Conservation (phyloP, 495 filamentous ascomycete genomes). For the Copromyces sp. region DNA sequence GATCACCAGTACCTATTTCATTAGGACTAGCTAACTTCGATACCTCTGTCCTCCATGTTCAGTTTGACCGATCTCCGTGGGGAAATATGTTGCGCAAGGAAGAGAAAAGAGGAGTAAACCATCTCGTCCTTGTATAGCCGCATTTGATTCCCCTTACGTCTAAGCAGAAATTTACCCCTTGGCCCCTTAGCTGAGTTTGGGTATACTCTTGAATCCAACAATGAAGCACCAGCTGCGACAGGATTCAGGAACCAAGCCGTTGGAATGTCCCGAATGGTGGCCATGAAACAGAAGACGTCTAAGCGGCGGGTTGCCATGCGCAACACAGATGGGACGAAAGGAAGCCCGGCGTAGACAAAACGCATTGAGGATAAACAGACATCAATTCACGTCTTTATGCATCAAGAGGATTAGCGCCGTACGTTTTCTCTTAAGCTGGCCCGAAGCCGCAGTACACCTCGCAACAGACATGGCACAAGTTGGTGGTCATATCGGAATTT, state of each 20-base stretch:
- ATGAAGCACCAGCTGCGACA: neutral
- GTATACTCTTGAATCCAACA: neutral
- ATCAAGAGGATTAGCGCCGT: neutral
- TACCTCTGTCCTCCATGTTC: neutral
- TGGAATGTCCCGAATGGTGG: neutral
- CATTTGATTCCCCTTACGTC: neutral
- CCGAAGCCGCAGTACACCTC: neutral
- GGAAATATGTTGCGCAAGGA: neutral
- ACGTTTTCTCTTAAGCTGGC: neutral
- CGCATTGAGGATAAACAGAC: neutral
- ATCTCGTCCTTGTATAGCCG: neutral
- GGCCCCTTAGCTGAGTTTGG: neutral
- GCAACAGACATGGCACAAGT: neutral
- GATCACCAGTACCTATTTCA: neutral
- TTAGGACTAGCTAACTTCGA: neutral
- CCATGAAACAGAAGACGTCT: neutral
- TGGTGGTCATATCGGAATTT: neutral
- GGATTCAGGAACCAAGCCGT: neutral
- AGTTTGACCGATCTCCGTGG: neutral
- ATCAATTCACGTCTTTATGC: neutral
- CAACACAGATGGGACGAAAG: neutral
- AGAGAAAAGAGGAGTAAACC: neutral
- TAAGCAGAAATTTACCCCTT: neutral
- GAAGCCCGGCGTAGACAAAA: neutral
- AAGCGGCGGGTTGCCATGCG: neutral